These are phyloP conservation scores for Chamaecrista fasciculata DNA, from an alignment of 306 rosid species.

Conservation along the genomic window DNA sequence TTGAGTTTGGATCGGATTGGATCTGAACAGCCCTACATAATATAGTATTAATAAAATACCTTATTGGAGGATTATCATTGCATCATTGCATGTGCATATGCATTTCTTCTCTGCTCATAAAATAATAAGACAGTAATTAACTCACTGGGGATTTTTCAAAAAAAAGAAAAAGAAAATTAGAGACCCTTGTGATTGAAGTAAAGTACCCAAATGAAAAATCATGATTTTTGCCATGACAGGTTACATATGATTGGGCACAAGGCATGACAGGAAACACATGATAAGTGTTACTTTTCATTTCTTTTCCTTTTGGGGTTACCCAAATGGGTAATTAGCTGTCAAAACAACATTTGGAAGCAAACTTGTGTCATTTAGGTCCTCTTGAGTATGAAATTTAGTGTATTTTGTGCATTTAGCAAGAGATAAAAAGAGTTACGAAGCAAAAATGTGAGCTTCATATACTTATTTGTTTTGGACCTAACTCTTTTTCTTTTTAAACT, in stretches of 20 bases:
- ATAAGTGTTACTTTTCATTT: neutral
- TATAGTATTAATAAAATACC: conserved; percentile 27
- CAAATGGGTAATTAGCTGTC: neutral
- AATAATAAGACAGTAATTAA: conserved; percentile 11
- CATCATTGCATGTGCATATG: conserved; percentile 29
- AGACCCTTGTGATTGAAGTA: conserved; percentile 43
- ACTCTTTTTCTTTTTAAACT: too few relatives aligned
- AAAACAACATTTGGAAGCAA: neutral
- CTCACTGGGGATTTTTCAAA: neutral
- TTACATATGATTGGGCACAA: conserved; percentile 31
- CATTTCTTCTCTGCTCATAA: neutral
- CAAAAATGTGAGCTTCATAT: too few relatives aligned
- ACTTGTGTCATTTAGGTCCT: too few relatives aligned
- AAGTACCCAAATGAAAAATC: conserved; percentile 3
- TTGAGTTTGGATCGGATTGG: too few relatives aligned
- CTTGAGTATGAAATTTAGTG: too few relatives aligned
- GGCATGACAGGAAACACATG: conserved; percentile 25
- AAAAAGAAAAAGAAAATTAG: neutral
- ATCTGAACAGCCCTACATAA: neutral
- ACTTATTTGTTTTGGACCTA: too few relatives aligned
- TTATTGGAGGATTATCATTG: conserved; percentile 25
- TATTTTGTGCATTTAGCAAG: too few relatives aligned
- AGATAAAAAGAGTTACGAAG: too few relatives aligned
- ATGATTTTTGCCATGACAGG: conserved; percentile 22
- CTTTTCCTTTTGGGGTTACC: neutral